A percentile compares a stretch with the other conserved stretches of the same genome.
phyloP scores from a whole-genome alignment of 225 moss, liverwort and hornwort genomes.

The Antitrichia curtipendula region DNA sequence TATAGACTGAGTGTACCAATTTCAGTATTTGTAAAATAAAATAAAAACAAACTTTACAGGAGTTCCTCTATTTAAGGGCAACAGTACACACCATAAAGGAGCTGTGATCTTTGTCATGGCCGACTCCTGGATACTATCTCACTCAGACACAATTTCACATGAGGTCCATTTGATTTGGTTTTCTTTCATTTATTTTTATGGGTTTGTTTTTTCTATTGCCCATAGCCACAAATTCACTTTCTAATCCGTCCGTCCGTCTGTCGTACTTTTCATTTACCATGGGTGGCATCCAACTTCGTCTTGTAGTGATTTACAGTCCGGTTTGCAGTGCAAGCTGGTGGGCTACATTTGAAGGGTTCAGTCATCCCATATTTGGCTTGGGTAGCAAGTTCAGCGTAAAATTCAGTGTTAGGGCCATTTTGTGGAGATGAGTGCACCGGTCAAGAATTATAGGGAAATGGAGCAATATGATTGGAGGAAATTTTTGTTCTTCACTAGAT shows the following conservation, averaged over 20 bases:
- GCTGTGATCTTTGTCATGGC: background rate
- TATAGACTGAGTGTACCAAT: background rate
- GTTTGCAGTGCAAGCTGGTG: background rate
- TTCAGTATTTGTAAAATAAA: too few relatives aligned
- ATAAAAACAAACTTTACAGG: too few relatives aligned
- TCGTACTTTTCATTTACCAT: background rate
- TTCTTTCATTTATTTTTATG: background rate
- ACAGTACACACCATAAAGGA: background rate
- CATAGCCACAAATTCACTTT: background rate
- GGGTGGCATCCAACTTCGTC: background rate
- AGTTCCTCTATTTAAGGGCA: background rate
- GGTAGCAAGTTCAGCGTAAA: background rate
- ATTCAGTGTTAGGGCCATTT: background rate
- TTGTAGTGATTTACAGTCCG: background rate
- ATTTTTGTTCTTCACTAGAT: too few relatives aligned
- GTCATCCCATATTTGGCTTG: background rate
- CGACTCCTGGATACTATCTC: background rate
- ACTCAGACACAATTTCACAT: background rate
- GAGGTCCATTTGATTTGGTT: background rate
- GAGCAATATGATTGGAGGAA: too few relatives aligned
- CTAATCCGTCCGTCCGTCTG: rapidly evolving
- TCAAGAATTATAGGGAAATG: too few relatives aligned
- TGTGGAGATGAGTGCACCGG: too few relatives aligned
- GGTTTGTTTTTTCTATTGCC: background rate
- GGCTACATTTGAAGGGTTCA: background rate